Conservation (phyloP, 2,329 filamentous ascomycete species). For the Pseudogymnoascus sp. region DNA sequence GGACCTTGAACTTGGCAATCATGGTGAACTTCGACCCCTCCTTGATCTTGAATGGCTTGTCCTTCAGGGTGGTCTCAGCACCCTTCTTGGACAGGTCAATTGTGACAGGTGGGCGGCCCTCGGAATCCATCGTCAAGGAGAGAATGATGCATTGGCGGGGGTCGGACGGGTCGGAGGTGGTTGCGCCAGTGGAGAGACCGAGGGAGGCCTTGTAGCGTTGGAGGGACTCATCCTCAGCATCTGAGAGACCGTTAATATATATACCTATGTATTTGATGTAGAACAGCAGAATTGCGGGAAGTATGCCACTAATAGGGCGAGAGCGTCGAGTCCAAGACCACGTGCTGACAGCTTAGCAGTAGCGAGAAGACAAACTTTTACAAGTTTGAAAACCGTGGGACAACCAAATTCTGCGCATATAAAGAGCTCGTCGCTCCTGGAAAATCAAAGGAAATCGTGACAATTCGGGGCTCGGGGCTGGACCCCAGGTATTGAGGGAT, state of each 20-base stretch:
- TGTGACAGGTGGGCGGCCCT: conserved; percentile 74
- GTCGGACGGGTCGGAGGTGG: conserved; percentile 70
- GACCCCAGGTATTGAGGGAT: conserved; percentile 7
- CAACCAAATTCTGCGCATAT: conserved; percentile 10
- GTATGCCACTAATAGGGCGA: no score
- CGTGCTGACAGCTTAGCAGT: neutral
- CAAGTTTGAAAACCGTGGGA: neutral
- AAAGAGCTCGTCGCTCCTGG: neutral
- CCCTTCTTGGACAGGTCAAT: conserved; percentile 75
- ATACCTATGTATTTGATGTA: neutral
- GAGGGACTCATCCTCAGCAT: conserved; percentile 79
- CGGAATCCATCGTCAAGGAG: conserved; percentile 77
- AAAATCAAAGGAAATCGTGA: neutral
- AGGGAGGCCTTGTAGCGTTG: conserved; percentile 97
- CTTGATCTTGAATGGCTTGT: conserved; percentile 95
- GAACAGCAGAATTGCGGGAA: neutral
- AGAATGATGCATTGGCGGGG: conserved; percentile 88
- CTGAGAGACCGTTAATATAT: conserved; percentile 20
- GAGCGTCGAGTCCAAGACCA: neutral
- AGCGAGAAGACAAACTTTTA: neutral
- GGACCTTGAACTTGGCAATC: conserved; percentile 88
- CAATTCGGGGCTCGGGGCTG: neutral
- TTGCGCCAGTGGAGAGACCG: conserved; percentile 66
- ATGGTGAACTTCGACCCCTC: conserved; percentile 91
- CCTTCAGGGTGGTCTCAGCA: conserved; percentile 69